Conservation (phyloP, 768 basidiomycete species). For the Lactarius tabidus region DNA sequence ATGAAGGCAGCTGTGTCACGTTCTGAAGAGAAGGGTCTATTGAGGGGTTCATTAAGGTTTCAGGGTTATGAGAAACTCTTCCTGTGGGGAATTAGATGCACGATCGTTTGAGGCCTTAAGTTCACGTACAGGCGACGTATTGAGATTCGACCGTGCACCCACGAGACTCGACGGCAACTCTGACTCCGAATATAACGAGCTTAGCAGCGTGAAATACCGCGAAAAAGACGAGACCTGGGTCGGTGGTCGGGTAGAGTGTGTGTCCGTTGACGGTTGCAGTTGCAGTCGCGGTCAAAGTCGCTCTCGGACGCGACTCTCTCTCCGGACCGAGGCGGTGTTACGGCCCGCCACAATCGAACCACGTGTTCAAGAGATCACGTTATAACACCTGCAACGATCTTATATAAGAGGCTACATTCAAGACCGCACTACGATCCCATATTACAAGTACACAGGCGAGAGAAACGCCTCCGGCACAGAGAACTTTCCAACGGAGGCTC, state of each 20-base stretch:
- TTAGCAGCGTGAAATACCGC: not conserved
- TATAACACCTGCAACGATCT: no score
- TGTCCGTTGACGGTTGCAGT: not conserved
- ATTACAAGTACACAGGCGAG: no score
- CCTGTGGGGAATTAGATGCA: not conserved
- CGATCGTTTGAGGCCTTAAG: not conserved
- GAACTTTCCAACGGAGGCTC: constrained; percentile 78
- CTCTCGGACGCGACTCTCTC: not conserved
- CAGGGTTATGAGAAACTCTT: not conserved
- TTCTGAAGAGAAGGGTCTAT: constrained; percentile 8
- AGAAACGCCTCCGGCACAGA: constrained; percentile 76
- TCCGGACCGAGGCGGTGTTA: not conserved
- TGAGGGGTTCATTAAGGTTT: constrained; percentile 2
- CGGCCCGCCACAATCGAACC: not conserved
- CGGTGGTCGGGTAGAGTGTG: not conserved
- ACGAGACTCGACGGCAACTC: not conserved
- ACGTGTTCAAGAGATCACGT: no score
- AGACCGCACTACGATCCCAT: no score
- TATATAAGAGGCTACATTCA: no score
- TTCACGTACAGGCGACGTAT: not conserved
- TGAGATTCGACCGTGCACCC: not conserved
- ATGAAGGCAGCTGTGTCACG: not conserved
- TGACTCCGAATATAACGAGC: not conserved
- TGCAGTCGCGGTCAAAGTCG: not conserved
- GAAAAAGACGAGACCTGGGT: not conserved